Evolutionary conservation across 345 rosid genomes (phyloP), one percentile per base, ranked within the genome.

Genomic region (Atalantia buxifolia): DNA sequence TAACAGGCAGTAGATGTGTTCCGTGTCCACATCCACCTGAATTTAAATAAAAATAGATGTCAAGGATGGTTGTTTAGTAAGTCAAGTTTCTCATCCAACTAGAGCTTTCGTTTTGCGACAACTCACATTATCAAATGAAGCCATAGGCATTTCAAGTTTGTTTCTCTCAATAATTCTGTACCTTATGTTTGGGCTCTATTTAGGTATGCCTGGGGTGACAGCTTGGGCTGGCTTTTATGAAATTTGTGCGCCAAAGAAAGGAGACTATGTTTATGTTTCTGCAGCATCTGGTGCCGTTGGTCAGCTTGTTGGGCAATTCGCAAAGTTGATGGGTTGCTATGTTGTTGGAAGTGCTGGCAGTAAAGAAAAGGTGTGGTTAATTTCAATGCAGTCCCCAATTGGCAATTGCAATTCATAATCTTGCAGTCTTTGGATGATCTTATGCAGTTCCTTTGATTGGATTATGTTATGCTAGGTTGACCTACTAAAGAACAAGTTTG

Each of bases 401-500:
- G 7, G 19, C 28, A 14, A 13, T 50, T 50, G 6, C 1, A 50
- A 50, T 50, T 50, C 56, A 13, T 18, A 0, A 45, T 3, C 16
- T 45, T 45, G 48, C 5, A 53, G 19, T 53, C 57, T 5, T 53
- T 53, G 22, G 19, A 14, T 18, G 57, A 53, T 53, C 22, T 14
- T 19, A 53, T 53, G 57, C 22, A 18, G 19, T 53, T 53, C 57
- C n/a, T 53, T 19, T 53, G 57, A 53, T 53, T 53, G 22, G 22
- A 53, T 53, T 53, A 19, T 53, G 53, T 7, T 4, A 42, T 6
- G n/a, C 9, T 22, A 87, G 91, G 90, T 91, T 59, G 91, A 85
- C 21, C 76, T 87, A 30, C 78, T 91, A 77, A 91, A 85, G 90
- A 86, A 78, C 78, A 90, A 88, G 74, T 85, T 91, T 33, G 89